These are phyloP conservation scores for Ilex paraguariensis DNA, from an alignment of 305 asterid genomes.

Conservation along the genomic window DNA sequence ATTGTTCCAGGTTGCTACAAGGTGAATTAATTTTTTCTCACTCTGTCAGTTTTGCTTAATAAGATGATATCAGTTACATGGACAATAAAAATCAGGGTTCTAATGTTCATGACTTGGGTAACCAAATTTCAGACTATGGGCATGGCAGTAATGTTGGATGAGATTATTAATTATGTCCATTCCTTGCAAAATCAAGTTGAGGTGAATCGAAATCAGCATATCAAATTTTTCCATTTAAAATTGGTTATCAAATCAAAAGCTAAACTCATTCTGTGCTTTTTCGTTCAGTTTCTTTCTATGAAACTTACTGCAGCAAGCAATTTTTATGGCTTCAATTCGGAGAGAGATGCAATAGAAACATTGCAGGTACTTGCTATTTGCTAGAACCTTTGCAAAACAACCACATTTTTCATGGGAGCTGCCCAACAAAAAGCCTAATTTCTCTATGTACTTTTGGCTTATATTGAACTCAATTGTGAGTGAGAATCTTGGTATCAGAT, in stretches of 20 bases:
- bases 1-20: constrained; percentile 94
- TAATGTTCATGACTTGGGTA: neutral
- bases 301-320: constrained; percentile 81
- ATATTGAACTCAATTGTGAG: too few relatives aligned
- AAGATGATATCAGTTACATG: neutral
- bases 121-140: constrained; percentile 76
- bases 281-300: constrained; percentile 76
- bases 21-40: constrained; percentile 27
- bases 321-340: constrained; percentile 52
- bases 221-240: neutral
- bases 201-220: constrained; percentile 30
- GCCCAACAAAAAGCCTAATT: too few relatives aligned
- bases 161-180: constrained; percentile 77
- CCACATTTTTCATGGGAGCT: neutral
- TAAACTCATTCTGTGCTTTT: constrained; percentile 1
- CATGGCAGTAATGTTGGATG: constrained; percentile 95
- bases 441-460: too few relatives aligned
- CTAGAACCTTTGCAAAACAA: neutral
- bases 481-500: too few relatives aligned
- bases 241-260: neutral
- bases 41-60: neutral
- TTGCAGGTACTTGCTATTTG: constrained; percentile 36
- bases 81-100: neutral
- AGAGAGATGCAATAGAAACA: constrained; percentile 34
- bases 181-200: constrained; percentile 92